Evolutionary conservation across 2,329 filamentous ascomycete species (phyloP).

Genomic region (Clonostachys solani): DNA sequence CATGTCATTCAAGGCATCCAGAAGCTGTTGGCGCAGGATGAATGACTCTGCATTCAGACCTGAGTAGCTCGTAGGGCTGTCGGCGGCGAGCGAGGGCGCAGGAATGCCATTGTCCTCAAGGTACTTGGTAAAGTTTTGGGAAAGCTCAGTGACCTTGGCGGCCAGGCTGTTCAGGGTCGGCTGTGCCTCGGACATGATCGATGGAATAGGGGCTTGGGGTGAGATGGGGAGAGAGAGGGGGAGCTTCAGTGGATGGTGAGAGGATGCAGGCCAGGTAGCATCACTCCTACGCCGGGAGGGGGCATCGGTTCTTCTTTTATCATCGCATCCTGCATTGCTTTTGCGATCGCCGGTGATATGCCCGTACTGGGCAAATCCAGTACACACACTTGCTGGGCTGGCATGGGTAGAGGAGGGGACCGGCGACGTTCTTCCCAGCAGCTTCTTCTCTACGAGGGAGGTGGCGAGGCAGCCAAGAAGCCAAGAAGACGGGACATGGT

Average conservation of each 20-base stretch:
- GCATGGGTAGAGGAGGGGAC: background rate
- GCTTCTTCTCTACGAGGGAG: background rate
- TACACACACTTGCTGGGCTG: background rate
- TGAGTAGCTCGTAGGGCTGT: constrained; percentile 35
- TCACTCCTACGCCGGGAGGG: too few species aligned
- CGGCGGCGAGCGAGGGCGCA: constrained; percentile 32
- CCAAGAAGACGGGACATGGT: background rate
- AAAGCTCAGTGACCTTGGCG: constrained; percentile 37
- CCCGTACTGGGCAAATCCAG: too few species aligned
- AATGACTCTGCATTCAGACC: constrained; percentile 36
- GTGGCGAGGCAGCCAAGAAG: background rate
- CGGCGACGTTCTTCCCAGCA: too few species aligned
- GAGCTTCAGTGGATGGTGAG: background rate
- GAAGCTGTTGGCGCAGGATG: constrained; percentile 33
- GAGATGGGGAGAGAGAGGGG: background rate
- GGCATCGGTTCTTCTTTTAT: too few species aligned
- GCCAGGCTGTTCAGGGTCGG: constrained; percentile 36
- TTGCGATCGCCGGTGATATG: too few species aligned
- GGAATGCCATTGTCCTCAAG: constrained; percentile 35
- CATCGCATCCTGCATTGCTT: too few species aligned
- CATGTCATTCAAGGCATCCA: constrained; percentile 40
- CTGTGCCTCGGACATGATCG: constrained; percentile 19
- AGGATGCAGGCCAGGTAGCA: background rate
- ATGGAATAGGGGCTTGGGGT: background rate
- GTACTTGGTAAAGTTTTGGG: constrained; percentile 30